Evolutionary conservation across 2,329 filamentous ascomycete genomes (phyloP).

Genomic region (Ophiostoma australiae): DNA sequence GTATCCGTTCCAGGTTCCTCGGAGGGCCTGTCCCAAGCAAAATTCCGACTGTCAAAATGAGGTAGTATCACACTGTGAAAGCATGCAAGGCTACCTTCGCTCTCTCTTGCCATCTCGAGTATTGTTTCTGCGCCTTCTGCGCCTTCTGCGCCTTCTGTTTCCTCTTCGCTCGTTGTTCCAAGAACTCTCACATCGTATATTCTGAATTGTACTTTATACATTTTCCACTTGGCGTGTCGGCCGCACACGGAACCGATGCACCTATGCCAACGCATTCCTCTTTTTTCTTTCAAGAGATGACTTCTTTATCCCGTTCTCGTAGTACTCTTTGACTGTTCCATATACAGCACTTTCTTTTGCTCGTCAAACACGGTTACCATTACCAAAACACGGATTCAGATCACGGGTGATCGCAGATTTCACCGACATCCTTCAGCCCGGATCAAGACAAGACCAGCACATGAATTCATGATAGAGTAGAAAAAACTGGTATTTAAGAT

Average conservation of each 20-base stretch:
- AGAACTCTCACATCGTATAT: background rate
- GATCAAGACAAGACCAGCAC: slow-evolving; percentile 7
- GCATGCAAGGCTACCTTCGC: slow-evolving; percentile 9
- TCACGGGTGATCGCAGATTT: background rate
- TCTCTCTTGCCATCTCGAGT: background rate
- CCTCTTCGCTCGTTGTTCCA: background rate
- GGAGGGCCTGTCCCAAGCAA: slow-evolving; percentile 9
- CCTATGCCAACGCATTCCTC: background rate
- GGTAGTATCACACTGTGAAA: background rate
- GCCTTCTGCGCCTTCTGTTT: background rate
- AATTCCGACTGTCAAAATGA: background rate
- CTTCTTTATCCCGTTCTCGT: background rate
- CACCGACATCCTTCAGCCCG: background rate
- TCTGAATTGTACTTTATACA: background rate
- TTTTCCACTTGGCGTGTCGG: slow-evolving; percentile 5
- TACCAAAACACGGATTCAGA: background rate
- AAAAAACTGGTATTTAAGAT: background rate
- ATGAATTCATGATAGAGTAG: slow-evolving; percentile 3
- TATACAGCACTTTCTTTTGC: background rate
- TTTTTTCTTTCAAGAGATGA: background rate
- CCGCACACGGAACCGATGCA: slow-evolving; percentile 5
- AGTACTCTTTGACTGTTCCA: background rate
- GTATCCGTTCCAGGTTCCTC: background rate
- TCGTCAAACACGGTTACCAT: background rate
- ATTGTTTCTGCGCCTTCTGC: background rate